Percentiles rank a stretch among this genome's conserved stretches.
These are phyloP conservation scores for Tetrapisispora taiwanensis DNA, from an alignment of 805 yeast genomes.

Conservation along the genomic window DNA sequence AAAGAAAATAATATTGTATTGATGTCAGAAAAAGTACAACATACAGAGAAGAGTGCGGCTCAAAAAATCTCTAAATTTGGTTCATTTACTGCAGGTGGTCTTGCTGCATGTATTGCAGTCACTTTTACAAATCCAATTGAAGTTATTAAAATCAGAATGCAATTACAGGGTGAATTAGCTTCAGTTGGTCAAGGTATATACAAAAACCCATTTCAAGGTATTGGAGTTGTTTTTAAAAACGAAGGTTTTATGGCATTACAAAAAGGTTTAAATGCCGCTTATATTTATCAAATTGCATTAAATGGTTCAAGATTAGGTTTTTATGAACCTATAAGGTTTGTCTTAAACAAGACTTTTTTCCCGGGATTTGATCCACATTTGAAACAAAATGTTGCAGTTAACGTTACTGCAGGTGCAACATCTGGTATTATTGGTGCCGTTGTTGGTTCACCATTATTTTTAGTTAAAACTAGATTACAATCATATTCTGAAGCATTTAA, in stretches of 20 bases:
- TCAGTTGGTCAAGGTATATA: conserved; percentile 46
- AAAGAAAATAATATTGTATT: too few species aligned
- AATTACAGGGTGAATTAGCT: conserved; percentile 85
- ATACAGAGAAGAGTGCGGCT: conserved; percentile 35
- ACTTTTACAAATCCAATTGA: conserved; percentile 95
- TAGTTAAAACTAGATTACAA: conserved; percentile 94
- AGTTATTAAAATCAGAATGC: conserved; percentile 91
- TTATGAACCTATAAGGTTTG: conserved; percentile 75
- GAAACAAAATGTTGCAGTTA: conserved; percentile 45
- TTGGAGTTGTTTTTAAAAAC: conserved; percentile 54
- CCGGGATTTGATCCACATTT: conserved; percentile 41
- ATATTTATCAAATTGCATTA: conserved; percentile 78
- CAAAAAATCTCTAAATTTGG: conserved; percentile 56
- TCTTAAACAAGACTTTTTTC: conserved; percentile 44
- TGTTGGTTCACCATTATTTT: conserved; percentile 82
- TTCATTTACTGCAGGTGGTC: conserved; percentile 81
- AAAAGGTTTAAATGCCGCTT: conserved; percentile 83
- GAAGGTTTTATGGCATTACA: conserved; percentile 88
- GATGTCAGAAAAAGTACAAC: conserved; percentile 1
- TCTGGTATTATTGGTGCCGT: conserved; percentile 88
- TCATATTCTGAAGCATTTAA: conserved; percentile 60
- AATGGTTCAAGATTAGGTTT: conserved; percentile 93
- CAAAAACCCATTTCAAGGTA: conserved; percentile 79
- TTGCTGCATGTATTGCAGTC: conserved; percentile 97
- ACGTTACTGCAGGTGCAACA: conserved; percentile 67